These are phyloP conservation scores for Paradendryphiella salina DNA, from an alignment of 2,329 filamentous ascomycete genomes.

Conservation along the genomic window DNA sequence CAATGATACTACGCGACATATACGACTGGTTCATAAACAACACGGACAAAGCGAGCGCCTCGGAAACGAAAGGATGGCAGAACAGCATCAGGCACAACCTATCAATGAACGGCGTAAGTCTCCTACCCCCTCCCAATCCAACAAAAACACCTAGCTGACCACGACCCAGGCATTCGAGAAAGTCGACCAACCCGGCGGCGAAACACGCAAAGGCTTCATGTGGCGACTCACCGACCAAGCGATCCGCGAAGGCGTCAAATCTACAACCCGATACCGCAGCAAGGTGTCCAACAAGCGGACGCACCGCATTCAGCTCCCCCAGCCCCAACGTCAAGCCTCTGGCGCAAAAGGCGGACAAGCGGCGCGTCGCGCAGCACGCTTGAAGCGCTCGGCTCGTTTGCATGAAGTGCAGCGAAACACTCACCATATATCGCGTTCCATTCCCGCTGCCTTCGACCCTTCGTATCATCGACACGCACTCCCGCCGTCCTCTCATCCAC, in stretches of 20 bases:
- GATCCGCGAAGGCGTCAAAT: conserved; percentile 72
- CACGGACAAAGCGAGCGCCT: conserved; percentile 71
- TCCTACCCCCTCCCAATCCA: neutral
- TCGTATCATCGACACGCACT: conserved; percentile 10
- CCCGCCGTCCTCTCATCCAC: conserved; percentile 2
- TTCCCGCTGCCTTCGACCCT: conserved; percentile 21
- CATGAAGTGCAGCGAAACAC: conserved; percentile 27
- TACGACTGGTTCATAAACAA: conserved; percentile 88
- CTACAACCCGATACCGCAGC: conserved; percentile 68
- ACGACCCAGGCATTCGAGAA: conserved; percentile 59
- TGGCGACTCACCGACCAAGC: conserved; percentile 79
- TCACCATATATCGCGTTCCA: conserved; percentile 23
- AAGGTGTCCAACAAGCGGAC: conserved; percentile 52
- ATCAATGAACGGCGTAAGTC: conserved; percentile 86
- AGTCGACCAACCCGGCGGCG: conserved; percentile 53
- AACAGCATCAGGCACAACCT: conserved; percentile 96
- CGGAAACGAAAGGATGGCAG: conserved; percentile 72
- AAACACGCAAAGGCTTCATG: conserved; percentile 68
- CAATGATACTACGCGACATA: conserved; percentile 81
- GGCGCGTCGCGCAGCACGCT: conserved; percentile 37
- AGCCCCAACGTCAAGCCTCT: conserved; percentile 50
- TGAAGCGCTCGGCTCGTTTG: conserved; percentile 27
- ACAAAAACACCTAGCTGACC: conserved; percentile 12
- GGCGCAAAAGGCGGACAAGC: conserved; percentile 53
- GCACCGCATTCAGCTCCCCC: conserved; percentile 31